These are phyloP conservation scores for Rugonectria rugulosa DNA, from an alignment of 2,329 filamentous ascomycete species.

Conservation along the genomic window DNA sequence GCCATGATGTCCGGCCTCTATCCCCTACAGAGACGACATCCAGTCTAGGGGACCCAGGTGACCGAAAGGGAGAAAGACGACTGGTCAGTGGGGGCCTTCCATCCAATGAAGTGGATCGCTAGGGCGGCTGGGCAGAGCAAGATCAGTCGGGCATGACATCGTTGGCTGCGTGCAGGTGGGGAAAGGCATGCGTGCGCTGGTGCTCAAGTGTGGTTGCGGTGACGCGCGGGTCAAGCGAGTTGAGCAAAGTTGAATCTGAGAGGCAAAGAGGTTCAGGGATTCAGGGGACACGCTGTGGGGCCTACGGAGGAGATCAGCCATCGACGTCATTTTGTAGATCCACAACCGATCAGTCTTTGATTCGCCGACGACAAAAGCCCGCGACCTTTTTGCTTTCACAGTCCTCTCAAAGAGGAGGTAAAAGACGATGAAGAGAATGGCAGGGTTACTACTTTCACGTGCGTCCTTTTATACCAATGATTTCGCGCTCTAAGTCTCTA, in stretches of 20 bases:
- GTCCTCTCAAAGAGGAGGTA: no score
- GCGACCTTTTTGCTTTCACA: neutral
- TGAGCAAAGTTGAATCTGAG: neutral
- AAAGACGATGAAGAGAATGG: no score
- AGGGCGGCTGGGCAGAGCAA: neutral
- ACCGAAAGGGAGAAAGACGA: neutral
- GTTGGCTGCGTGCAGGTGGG: conserved; percentile 11
- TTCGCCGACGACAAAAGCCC: conserved; percentile 23
- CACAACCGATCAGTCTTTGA: conserved; percentile 25
- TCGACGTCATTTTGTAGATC: conserved; percentile 37
- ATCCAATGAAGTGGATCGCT: neutral
- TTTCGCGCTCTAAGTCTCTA: no score
- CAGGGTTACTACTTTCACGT: no score
- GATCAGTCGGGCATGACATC: conserved; percentile 13
- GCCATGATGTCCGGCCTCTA: no score
- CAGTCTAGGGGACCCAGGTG: neutral
- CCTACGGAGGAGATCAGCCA: conserved; percentile 27
- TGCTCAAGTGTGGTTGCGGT: conserved; percentile 12
- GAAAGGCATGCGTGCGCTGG: no score
- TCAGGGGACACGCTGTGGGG: conserved; percentile 30
- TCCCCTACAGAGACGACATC: neutral
- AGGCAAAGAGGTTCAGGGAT: conserved; percentile 1
- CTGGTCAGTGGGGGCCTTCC: neutral
- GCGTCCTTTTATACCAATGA: no score
- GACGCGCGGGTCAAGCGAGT: conserved; percentile 19